These are phyloP conservation scores for Exsudoporus frostii DNA, from an alignment of 768 basidiomycete species.

Conservation along the genomic window DNA sequence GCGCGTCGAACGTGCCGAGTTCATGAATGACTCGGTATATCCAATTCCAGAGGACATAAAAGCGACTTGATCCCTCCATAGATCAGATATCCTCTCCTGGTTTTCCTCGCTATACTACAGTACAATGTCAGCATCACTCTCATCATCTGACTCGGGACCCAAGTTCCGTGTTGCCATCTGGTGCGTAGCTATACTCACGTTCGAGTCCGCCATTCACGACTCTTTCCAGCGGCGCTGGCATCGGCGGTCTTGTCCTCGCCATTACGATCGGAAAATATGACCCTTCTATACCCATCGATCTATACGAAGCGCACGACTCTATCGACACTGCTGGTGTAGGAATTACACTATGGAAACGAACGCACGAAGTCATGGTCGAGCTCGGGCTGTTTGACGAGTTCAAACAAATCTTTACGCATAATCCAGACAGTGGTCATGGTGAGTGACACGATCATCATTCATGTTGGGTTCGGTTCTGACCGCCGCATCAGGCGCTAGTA, in stretches of 20 bases:
- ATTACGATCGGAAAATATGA: slow-evolving; percentile 34
- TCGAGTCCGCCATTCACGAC: background rate
- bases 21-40: background rate
- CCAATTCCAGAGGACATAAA: background rate
- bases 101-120: background rate
- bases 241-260: slow-evolving; percentile 43
- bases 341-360: slow-evolving; percentile 43
- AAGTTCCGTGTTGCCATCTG: slow-evolving; percentile 24
- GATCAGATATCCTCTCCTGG: too few species aligned
- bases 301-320: slow-evolving; percentile 45
- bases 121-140: background rate
- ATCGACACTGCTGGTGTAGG: slow-evolving; percentile 41
- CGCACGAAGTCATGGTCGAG: slow-evolving; percentile 40
- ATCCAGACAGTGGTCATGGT: slow-evolving; percentile 14
- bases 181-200: background rate
- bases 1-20: too few species aligned
- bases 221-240: slow-evolving; percentile 35
- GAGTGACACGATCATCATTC: background rate
- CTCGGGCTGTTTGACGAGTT: slow-evolving; percentile 41
- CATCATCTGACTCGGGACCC: background rate
- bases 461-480: slow-evolving; percentile 13
- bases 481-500: slow-evolving; percentile 13
- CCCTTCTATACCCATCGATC: slow-evolving; percentile 32
- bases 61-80: background rate
- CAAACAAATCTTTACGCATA: slow-evolving; percentile 8